Base-by-base conservation (phyloP, 2,329 filamentous ascomycete species). In the Colletotrichum lindemuthianum region DNA sequence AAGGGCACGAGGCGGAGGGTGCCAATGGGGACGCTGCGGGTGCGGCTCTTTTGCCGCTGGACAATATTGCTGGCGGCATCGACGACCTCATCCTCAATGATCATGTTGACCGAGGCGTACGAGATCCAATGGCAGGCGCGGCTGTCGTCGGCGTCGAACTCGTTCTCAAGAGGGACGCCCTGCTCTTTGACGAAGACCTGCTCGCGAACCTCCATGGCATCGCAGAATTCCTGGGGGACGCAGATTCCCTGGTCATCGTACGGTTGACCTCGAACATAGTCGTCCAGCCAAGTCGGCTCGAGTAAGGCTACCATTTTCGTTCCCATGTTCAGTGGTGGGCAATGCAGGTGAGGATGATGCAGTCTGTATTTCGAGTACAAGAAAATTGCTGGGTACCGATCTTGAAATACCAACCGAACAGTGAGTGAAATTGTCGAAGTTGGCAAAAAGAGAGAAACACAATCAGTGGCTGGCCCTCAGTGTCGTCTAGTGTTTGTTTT, bases 61-160 rank as follows among this genome's bases (percentile, higher is more conserved):
- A 79, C 50, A 41, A 83, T 72, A 39, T 77, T 75, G 61, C 78
- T 79, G n/a, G 72, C 70, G 6, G 78, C 75, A 70, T 86, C 79
- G 34, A 76, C 78, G 48, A 79, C 70, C 73, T 84, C 81, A 6
- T 75, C 73, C 63, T 77, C 76, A 48, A 78, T 76, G 4, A 74
- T 77, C 52, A 77, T 80, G 58, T 84, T 84, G 60, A 90, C 83
- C 13, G 84, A 88, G 51, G 88, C 87, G 76, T 97, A 97, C n/a
- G 90, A 82, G 36, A 97, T 90, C 91, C 92, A 97, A 77, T 97
- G 93, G 78, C 90, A 95, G 69, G 88, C 90, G 40, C 92, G 86
- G 1, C 84, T 69, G 75, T 98, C 95, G 74, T 97, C 93, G 1
- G 83, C 79, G 79, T 97, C 95, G 69, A 92, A 84, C 76, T 98